These are phyloP conservation scores for Galium porrigens DNA, from an alignment of 305 asterid species.

Conservation along the genomic window DNA sequence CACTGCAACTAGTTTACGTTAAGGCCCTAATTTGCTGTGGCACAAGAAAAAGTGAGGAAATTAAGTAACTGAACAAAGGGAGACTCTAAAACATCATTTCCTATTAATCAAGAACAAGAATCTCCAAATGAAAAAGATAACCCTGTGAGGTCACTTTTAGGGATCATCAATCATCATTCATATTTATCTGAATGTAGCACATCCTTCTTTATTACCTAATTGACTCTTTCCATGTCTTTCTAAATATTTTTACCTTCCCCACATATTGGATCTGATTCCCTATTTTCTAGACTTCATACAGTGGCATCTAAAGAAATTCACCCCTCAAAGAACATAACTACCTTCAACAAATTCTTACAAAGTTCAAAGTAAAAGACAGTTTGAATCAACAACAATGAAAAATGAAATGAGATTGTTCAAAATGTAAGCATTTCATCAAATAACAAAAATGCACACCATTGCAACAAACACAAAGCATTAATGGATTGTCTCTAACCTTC, in stretches of 20 bases:
- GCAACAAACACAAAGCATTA: background rate
- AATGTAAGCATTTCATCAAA: background rate
- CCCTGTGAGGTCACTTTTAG: background rate
- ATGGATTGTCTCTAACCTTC: conserved; percentile 32
- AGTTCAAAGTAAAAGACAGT: background rate
- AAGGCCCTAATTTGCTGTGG: background rate
- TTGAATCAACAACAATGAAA: background rate
- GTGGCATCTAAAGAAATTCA: background rate
- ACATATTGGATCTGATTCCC: background rate
- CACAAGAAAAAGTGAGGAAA: background rate
- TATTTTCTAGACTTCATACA: background rate
- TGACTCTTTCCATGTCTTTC: background rate
- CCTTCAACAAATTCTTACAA: background rate
- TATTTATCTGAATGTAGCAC: background rate
- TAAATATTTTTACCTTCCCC: background rate
- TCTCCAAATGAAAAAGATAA: background rate
- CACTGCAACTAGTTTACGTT: background rate
- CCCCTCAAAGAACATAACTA: background rate
- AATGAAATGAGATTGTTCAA: background rate
- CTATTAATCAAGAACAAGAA: background rate
- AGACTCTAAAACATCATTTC: background rate
- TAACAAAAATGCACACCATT: background rate
- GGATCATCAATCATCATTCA: background rate
- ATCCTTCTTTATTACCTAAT: background rate
- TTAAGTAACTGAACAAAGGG: background rate